phyloP scores from a whole-genome alignment of 805 yeast species.

The Candida palmyrensis region DNA sequence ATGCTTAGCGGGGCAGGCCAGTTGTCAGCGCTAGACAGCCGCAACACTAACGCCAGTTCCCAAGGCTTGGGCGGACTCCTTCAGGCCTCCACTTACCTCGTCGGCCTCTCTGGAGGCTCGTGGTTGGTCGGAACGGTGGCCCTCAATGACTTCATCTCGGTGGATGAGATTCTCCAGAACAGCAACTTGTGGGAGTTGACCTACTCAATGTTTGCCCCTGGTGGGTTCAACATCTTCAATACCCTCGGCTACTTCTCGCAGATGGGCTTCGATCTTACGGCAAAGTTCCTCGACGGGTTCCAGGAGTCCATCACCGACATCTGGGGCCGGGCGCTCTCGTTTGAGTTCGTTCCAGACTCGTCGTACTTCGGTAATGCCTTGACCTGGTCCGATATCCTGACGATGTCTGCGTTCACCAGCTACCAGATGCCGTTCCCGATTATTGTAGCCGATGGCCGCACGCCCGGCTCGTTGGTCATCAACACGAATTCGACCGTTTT shows the following conservation, averaged over 20 bases:
- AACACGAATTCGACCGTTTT: slow-evolving; percentile 61
- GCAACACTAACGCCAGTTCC: slow-evolving; percentile 22
- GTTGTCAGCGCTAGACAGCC: slow-evolving; percentile 32
- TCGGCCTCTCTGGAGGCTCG: slow-evolving; percentile 39
- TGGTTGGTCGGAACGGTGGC: slow-evolving; percentile 35
- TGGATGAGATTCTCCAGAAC: slow-evolving; percentile 22
- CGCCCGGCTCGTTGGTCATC: slow-evolving; percentile 54
- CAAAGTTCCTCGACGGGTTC: slow-evolving; percentile 30
- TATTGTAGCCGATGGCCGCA: slow-evolving; percentile 49
- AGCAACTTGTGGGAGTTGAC: slow-evolving; percentile 61
- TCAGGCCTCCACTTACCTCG: slow-evolving; percentile 33
- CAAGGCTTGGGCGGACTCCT: slow-evolving; percentile 36
- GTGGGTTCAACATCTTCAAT: slow-evolving; percentile 53
- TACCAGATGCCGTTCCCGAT: slow-evolving; percentile 37
- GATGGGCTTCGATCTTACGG: slow-evolving; percentile 16
- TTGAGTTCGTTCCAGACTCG: slow-evolving; percentile 21
- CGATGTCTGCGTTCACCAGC: slow-evolving; percentile 18
- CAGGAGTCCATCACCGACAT: slow-evolving; percentile 30
- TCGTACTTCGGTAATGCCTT: slow-evolving; percentile 21
- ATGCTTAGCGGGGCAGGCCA: slow-evolving; percentile 40
- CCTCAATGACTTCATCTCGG: slow-evolving; percentile 33
- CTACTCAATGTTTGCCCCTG: slow-evolving; percentile 55
- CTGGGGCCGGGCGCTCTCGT: slow-evolving; percentile 36
- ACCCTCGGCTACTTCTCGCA: slow-evolving; percentile 46
- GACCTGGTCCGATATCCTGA: slow-evolving; percentile 26